These are phyloP conservation scores for Cytidiella melzeri DNA, from an alignment of 768 basidiomycete genomes.

Conservation along the genomic window DNA sequence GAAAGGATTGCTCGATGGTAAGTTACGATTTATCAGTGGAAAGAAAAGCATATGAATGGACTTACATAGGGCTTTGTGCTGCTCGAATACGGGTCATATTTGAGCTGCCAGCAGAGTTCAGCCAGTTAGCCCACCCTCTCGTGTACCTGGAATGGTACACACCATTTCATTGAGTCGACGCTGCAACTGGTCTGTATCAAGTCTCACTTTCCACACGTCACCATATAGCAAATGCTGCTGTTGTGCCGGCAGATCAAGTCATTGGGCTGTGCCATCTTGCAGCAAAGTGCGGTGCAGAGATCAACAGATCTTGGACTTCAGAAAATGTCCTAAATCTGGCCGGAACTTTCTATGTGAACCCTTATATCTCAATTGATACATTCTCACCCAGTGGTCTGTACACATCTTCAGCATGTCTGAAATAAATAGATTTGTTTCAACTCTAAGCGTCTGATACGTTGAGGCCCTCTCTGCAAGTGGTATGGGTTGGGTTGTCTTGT, in stretches of 20 bases:
- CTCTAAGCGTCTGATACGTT: too few species aligned
- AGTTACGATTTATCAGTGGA: too few species aligned
- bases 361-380: conserved; percentile 3
- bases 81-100: conserved; percentile 26
- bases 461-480: too few species aligned
- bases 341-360: conserved; percentile 2
- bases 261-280: neutral
- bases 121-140: conserved; percentile 12
- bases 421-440: too few species aligned
- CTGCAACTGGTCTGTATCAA: conserved; percentile 1
- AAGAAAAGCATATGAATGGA: too few species aligned
- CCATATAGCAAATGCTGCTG: neutral
- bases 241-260: neutral
- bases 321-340: conserved; percentile 1
- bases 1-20: conserved; percentile 3
- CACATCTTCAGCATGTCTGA: too few species aligned
- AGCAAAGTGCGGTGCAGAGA: neutral
- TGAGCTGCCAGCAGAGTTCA: conserved; percentile 15
- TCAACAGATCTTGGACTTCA: neutral
- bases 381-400: neutral
- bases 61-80: conserved; percentile 16
- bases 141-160: conserved; percentile 27
- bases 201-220: conserved; percentile 2
- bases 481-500: too few species aligned
- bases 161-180: conserved; percentile 9